A percentile compares a stretch with the other conserved stretches of the same genome.
These are phyloP conservation scores for Aegle marmelos DNA, from an alignment of 345 rosid species.

Conservation along the genomic window DNA sequence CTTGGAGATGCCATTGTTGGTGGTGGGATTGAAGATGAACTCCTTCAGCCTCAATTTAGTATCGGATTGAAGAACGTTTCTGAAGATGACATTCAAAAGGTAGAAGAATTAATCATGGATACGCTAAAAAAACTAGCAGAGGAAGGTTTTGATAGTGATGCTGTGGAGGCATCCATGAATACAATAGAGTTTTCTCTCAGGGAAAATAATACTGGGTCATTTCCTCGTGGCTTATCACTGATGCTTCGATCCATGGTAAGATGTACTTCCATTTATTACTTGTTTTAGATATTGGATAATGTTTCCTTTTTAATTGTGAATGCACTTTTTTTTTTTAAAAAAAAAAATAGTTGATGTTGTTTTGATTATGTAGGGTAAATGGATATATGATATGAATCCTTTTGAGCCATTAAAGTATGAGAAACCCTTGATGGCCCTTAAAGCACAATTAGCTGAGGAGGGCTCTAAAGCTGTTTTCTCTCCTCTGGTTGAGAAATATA, in stretches of 20 bases:
- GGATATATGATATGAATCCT: constrained; percentile 99
- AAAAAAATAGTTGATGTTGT: constrained; percentile 13
- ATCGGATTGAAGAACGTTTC: constrained; percentile 89
- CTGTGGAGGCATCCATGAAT: constrained; percentile 99
- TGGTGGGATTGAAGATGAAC: constrained; percentile 90
- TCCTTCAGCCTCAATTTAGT: constrained; percentile 93
- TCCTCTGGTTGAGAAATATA: constrained; percentile 80
- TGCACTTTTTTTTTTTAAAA: too few species aligned
- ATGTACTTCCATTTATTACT: not conserved
- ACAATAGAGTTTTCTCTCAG: constrained; percentile 95
- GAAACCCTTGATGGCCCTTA: constrained; percentile 71
- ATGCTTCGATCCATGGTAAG: constrained; percentile 92
- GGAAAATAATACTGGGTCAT: constrained; percentile 96
- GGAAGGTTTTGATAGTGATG: constrained; percentile 86
- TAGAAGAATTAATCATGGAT: constrained; percentile 71
- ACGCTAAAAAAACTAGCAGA: constrained; percentile 72
- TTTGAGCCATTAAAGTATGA: constrained; percentile 91
- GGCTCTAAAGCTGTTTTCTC: constrained; percentile 96
- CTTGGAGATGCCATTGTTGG: constrained; percentile 93
- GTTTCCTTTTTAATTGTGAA: not conserved
- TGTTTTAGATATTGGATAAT: constrained; percentile 1
- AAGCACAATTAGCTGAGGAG: constrained; percentile 78
- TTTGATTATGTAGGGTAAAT: constrained; percentile 62
- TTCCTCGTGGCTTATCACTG: constrained; percentile 94
- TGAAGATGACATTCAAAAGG: constrained; percentile 65